Percentiles rank a stretch among this genome's conserved stretches.
phyloP scores from a whole-genome alignment of 1,139 yeast species.

The Yamadazyma pseudoaaseri region DNA sequence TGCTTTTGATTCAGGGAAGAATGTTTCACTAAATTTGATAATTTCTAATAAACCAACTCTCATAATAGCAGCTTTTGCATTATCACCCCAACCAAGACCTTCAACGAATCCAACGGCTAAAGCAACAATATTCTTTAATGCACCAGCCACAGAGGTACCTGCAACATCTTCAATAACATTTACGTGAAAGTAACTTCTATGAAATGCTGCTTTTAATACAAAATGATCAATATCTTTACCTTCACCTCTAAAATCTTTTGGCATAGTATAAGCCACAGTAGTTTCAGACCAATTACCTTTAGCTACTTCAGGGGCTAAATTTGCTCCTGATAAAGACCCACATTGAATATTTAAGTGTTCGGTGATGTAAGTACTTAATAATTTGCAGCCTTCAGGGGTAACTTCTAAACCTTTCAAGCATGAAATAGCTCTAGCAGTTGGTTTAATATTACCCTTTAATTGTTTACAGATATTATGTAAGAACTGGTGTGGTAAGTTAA shows the following conservation, averaged over 20 bases:
- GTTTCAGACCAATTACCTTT: conserved; percentile 93
- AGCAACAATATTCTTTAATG: conserved; percentile 90
- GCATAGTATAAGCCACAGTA: conserved; percentile 81
- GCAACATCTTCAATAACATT: conserved; percentile 85
- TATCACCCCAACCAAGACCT: conserved; percentile 97
- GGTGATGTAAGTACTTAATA: conserved; percentile 72
- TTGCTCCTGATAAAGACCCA: conserved; percentile 95
- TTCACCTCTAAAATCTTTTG: conserved; percentile 67
- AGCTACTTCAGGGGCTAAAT: conserved; percentile 94
- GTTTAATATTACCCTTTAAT: conserved; percentile 69
- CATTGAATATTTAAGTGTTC: conserved; percentile 80
- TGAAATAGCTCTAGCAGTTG: conserved; percentile 78
- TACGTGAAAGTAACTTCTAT: conserved; percentile 95
- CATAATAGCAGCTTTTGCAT: conserved; percentile 94
- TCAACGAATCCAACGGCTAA: conserved; percentile 93
- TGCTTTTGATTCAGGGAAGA: conserved; percentile 41
- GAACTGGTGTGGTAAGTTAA: conserved; percentile 95
- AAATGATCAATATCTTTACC: conserved; percentile 72
- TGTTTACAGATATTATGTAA: conserved; percentile 70
- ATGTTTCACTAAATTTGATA: conserved; percentile 41
- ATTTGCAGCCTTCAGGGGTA: conserved; percentile 71
- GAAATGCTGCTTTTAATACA: conserved; percentile 75
- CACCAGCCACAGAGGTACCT: conserved; percentile 94
- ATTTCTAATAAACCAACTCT: conserved; percentile 89
- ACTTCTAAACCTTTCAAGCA: conserved; percentile 94